phyloP scores from a whole-genome alignment of 495 filamentous ascomycete genomes.

The Friedmanniomyces endolithicus region DNA sequence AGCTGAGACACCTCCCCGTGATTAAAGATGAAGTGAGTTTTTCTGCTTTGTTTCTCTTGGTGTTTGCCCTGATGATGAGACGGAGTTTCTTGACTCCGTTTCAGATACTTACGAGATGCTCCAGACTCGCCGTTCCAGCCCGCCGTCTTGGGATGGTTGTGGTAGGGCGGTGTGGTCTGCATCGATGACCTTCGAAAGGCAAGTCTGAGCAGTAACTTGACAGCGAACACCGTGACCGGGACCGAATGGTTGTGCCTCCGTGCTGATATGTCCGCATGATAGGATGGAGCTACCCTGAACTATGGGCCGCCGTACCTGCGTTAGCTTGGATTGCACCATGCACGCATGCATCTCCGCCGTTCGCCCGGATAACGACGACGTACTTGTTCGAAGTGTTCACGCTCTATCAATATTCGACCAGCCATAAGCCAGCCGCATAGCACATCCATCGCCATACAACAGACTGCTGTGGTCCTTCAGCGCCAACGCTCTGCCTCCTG shows the following conservation, averaged over 20 bases:
- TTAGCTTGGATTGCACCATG: not conserved
- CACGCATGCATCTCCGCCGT: too few species aligned
- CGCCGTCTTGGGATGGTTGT: not conserved
- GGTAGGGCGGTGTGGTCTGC: not conserved
- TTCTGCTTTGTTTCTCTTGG: not conserved
- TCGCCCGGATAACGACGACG: too few species aligned
- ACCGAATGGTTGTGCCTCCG: slow-evolving; percentile 9
- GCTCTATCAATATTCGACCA: too few species aligned
- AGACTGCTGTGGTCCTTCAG: too few species aligned
- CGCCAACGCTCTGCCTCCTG: too few species aligned
- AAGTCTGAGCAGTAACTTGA: slow-evolving; percentile 17
- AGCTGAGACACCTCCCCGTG: not conserved
- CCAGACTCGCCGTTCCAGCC: not conserved
- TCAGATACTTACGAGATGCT: slow-evolving; percentile 21
- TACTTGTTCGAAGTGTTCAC: too few species aligned
- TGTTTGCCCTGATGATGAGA: slow-evolving; percentile 9
- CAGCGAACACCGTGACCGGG: slow-evolving; percentile 27
- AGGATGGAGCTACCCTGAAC: not conserved
- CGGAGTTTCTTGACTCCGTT: not conserved
- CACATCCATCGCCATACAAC: not conserved
- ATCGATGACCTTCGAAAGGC: slow-evolving; percentile 21
- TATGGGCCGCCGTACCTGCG: not conserved
- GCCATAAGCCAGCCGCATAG: not conserved
- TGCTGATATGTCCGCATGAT: not conserved
- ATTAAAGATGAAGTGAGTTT: not conserved